A percentile compares a stretch with the other conserved stretches of the same genome.
phyloP scores from a whole-genome alignment of 345 rosid genomes.

The Garcia nutans region DNA sequence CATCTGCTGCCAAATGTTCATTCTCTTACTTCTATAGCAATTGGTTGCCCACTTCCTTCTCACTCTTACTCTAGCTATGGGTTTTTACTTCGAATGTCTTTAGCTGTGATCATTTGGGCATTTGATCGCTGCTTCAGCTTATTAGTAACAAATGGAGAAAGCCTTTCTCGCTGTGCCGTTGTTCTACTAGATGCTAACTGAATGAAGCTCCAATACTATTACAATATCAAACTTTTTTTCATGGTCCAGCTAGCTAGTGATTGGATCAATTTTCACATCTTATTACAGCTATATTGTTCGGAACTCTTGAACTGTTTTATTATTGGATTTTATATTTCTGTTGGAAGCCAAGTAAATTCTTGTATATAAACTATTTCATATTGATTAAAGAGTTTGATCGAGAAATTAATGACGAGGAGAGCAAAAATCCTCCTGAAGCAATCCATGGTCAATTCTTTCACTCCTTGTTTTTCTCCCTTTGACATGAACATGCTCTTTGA shows the following conservation, averaged over 20 bases:
- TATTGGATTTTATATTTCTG: not conserved
- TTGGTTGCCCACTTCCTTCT: too few species aligned
- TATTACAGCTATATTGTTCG: not conserved
- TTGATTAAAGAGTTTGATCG: conserved; percentile 90
- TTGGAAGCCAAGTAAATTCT: not conserved
- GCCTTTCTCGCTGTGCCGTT: not conserved
- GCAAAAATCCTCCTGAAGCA: conserved; percentile 81
- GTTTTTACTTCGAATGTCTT: not conserved
- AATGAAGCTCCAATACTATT: not conserved
- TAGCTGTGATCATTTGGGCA: not conserved
- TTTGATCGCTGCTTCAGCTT: not conserved
- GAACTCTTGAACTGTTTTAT: not conserved
- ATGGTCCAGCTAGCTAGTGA: not conserved
- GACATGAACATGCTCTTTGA: not conserved
- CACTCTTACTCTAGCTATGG: too few species aligned
- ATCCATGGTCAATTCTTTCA: conserved; percentile 66
- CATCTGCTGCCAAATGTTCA: too few species aligned
- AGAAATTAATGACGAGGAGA: conserved; percentile 82
- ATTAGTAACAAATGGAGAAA: not conserved
- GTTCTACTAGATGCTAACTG: not conserved
- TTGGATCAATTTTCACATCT: not conserved
- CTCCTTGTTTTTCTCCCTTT: not conserved
- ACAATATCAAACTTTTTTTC: not conserved
- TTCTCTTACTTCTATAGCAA: too few species aligned
- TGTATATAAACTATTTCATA: conserved; percentile 41